phyloP scores from a whole-genome alignment of 345 rosid species.

The Gossypium turneri region DNA sequence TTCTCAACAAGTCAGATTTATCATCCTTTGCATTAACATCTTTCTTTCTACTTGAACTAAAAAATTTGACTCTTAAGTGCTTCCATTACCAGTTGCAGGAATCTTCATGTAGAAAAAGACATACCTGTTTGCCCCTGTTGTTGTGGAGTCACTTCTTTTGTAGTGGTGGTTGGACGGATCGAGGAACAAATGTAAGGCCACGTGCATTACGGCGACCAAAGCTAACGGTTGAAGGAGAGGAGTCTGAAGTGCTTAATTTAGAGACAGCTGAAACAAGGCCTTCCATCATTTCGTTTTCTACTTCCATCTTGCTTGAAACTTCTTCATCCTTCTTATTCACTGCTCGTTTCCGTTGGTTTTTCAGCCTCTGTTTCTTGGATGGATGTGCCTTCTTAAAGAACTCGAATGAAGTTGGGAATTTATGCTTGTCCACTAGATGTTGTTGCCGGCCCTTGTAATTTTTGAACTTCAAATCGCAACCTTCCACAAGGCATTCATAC shows the following conservation, averaged over 20 bases:
- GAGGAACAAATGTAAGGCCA: conserved; percentile 71
- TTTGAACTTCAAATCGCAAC: conserved; percentile 78
- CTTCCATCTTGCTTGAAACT: conserved; percentile 57
- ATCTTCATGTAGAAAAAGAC: background rate
- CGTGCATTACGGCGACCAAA: conserved; percentile 77
- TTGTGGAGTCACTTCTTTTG: conserved; percentile 32
- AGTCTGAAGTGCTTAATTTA: conserved; percentile 62
- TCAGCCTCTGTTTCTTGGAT: conserved; percentile 82
- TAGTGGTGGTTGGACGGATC: conserved; percentile 48
- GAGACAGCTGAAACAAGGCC: conserved; percentile 82
- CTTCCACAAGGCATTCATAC: conserved; percentile 95
- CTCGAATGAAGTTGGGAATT: conserved; percentile 78
- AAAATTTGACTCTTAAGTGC: background rate
- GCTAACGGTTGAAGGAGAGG: conserved; percentile 72
- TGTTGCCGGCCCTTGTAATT: conserved; percentile 70
- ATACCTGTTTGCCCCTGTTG: conserved; percentile 26
- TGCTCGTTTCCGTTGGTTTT: conserved; percentile 37
- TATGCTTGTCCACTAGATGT: conserved; percentile 85
- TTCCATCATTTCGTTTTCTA: conserved; percentile 61
- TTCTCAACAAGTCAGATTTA: conserved; percentile 1
- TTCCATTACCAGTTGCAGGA: background rate
- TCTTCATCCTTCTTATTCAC: conserved; percentile 29
- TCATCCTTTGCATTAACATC: background rate
- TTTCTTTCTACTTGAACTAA: background rate
- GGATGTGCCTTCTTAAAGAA: conserved; percentile 66